Evolutionary conservation across 139 green algal genomes (phyloP), one percentile per base, ranked within the genome.

Genomic region (Eudorina sp.): DNA sequence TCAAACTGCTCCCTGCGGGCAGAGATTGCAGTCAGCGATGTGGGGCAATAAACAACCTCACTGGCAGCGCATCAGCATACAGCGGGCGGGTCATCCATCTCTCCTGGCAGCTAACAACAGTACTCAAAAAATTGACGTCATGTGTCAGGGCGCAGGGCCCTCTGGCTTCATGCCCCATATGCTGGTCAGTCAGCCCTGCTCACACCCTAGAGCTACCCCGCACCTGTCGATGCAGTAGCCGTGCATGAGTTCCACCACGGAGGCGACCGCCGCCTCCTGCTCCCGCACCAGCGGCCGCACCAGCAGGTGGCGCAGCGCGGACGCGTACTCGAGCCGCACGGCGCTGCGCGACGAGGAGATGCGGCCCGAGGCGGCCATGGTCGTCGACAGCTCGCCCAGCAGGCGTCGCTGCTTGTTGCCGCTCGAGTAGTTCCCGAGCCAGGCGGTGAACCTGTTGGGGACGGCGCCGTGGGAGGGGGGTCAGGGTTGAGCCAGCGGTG

Each of bases 391-490:
- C 91, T 99, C 97, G 0, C 93, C 92, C 83, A 99, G 92, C 83
- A 99, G 91, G 31, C 98, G 96, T 53, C 89, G 83, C 91, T 98
- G 96, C 96, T 99, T 99, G 88, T 84, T 91, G 53, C 23, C n/a
- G 34, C 89, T 94, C 16, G 90, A 96, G 93, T 97, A 97, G 83
- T 96, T 95, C 78, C 98, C 98, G 76, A 99, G 91, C 96, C 96
- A 99, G 27, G 96, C 93, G 13, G 96, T 96, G 93, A 99, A 99
- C 34, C 96, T 96, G 89, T n/a, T n/a, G n/a, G n/a, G n/a, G n/a
- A n/a, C n/a, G n/a, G n/a, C n/a, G n/a, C n/a, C 16, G 27, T 6
- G 43, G n/a, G 11, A n/a, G 46, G 46, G 11, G 16, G 45, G 36
- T 40, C n/a, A 51, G 53, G 29, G 41, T 27, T 41, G 72, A 0